A percentile compares a stretch with the other conserved stretches of the same genome.
Evolutionary conservation across 2,329 filamentous ascomycete species (phyloP).

Genomic region (Thelonectria rubi): DNA sequence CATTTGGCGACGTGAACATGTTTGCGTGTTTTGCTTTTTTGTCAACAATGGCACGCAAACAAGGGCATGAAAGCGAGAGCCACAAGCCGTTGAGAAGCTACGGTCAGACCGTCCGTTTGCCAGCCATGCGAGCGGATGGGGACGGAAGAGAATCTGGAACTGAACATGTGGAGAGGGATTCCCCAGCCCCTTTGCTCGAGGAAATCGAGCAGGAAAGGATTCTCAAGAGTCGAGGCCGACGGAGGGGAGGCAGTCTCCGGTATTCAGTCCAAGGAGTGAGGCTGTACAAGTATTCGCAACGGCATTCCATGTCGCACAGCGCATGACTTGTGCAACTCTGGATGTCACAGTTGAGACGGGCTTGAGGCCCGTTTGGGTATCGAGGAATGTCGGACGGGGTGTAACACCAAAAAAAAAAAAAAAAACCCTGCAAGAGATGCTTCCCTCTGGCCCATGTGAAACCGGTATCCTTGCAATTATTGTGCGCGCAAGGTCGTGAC

Average conservation of each 20-base stretch:
- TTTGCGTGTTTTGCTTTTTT: neutral
- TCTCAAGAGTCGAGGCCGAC: neutral
- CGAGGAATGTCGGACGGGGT: constrained; percentile 14
- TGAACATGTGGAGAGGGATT: constrained; percentile 30
- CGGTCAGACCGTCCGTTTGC: constrained; percentile 4
- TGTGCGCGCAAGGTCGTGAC: constrained; percentile 10
- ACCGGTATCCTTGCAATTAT: constrained; percentile 1
- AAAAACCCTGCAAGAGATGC: neutral
- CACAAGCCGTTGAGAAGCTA: constrained; percentile 20
- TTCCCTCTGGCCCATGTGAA: constrained; percentile 16
- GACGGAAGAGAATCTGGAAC: constrained; percentile 27
- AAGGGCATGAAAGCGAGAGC: constrained; percentile 17
- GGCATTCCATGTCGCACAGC: constrained; percentile 23
- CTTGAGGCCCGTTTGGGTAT: constrained; percentile 5
- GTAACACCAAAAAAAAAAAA: constrained; percentile 1
- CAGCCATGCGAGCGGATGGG: constrained; percentile 29
- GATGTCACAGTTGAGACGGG: constrained; percentile 5
- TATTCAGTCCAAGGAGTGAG: constrained; percentile 4
- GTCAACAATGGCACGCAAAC: no score
- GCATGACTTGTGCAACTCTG: constrained; percentile 17
- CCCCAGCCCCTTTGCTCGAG: constrained; percentile 11
- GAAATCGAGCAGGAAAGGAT: neutral
- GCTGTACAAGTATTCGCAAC: constrained; percentile 29
- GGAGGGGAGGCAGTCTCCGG: neutral
- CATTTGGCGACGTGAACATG: neutral